A percentile compares a stretch with the other conserved stretches of the same genome.
Evolutionary conservation across 75 land plant genomes (phyloP).

Genomic region (Chamaecyparis obtusa): DNA sequence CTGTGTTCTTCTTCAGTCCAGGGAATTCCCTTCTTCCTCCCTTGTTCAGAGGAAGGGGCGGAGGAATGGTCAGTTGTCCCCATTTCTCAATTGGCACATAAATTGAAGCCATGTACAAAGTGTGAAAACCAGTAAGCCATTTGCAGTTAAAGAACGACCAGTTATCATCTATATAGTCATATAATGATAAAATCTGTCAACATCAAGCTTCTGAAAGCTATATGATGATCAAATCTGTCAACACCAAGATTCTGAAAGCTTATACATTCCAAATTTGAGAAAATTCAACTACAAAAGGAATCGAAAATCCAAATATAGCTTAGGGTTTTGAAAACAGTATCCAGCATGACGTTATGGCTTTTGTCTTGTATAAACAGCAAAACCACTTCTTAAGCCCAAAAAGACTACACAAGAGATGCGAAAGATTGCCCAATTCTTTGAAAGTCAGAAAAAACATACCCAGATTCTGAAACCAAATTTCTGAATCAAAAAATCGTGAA

Average conservation of each 20-base stretch:
- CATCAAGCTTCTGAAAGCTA: not conserved
- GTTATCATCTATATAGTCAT: not conserved
- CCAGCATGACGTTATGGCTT: not conserved
- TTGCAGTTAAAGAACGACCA: not conserved
- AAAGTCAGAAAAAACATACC: not conserved
- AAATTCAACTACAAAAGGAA: not conserved
- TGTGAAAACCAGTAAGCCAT: not conserved
- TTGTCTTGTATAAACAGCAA: not conserved
- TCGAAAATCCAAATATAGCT: not conserved
- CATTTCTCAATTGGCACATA: not conserved
- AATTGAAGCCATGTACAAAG: not conserved
- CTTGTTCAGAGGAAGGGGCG: conserved; percentile 30
- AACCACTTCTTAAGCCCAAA: not conserved
- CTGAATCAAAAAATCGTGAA: not conserved
- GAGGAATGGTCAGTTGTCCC: no score
- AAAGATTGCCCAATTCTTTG: not conserved
- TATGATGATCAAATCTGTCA: not conserved
- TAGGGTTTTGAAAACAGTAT: not conserved
- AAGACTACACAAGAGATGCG: not conserved
- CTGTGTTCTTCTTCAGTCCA: conserved; percentile 87
- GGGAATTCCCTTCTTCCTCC: conserved; percentile 68
- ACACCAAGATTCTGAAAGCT: not conserved
- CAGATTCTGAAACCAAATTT: not conserved
- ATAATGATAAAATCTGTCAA: not conserved
- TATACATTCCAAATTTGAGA: not conserved